Conservation (phyloP, 139 green algal genomes). For the Zygnema cylindricum region DNA sequence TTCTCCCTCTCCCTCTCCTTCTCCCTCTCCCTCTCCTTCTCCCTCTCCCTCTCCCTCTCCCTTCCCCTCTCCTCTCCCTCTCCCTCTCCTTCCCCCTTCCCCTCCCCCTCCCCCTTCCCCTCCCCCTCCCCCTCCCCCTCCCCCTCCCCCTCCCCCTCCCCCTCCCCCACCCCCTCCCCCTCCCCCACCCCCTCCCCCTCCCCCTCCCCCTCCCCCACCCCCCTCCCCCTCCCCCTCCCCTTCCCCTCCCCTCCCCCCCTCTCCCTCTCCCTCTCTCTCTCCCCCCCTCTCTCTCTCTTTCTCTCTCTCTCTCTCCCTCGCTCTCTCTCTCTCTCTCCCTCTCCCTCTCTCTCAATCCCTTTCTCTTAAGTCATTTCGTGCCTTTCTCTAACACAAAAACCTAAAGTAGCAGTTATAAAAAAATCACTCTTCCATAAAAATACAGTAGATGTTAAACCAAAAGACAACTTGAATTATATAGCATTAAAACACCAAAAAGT, state of each 20-base stretch:
- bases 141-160: too few relatives aligned
- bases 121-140: background rate
- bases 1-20: background rate
- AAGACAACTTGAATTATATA: too few relatives aligned
- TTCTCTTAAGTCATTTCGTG: too few relatives aligned
- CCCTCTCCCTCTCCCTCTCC: background rate
- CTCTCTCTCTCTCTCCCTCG: background rate
- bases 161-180: background rate
- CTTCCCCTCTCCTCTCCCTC: background rate
- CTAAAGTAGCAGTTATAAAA: too few relatives aligned
- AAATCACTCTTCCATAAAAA: too few relatives aligned
- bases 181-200: too few relatives aligned
- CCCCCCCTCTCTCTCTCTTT: background rate
- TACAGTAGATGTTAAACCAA: too few relatives aligned
- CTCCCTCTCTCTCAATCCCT: background rate
- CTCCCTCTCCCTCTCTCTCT: background rate
- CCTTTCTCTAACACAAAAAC: too few relatives aligned
- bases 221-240: background rate
- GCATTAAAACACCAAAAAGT: too few relatives aligned
- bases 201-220: too few relatives aligned
- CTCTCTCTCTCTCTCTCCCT: background rate
- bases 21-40: background rate
- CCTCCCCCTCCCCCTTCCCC: too few relatives aligned
- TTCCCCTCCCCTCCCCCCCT: background rate
- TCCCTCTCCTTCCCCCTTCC: background rate